Base-by-base conservation (phyloP, 2,329 filamentous ascomycete species). In the Arthroderma sp. region DNA sequence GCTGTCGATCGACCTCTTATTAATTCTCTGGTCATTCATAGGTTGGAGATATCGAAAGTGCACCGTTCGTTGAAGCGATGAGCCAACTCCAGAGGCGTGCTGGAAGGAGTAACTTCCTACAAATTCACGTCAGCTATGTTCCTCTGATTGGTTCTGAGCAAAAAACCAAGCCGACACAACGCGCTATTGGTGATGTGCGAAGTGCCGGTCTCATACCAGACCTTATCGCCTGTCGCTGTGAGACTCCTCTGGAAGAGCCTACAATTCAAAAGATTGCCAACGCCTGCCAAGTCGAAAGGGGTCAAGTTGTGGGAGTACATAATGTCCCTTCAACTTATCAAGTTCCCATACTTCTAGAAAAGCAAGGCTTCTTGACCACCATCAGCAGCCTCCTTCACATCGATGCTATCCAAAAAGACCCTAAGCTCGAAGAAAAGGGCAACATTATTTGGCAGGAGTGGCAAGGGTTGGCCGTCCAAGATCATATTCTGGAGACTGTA, bases 161-260 rank as follows among this genome's bases (percentile, higher is more conserved):
- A 65, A 96, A 96, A 77, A 96, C 88, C 6, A 96, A 96, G 69
- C 91, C 91, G 0, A 98, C 91, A 0, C 91, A 98, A 64, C 79
- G 86, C 56, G 86, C 89, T 28, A 86, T 96, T 56, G 82, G 82
- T 59, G 78, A 83, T 56, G 80, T 88, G 50, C 82, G 89, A 51
- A 88, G 83, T 59, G 82, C 84, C 51, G 87, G 87, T 59, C 66
- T 86, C 44, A 76, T 72, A 48, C 82, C 81, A 1, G 80, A 84
- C 55, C 59, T 91, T 61, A 91, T 96, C 66, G 91, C 89, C 9
- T 96, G 91, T 62, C 85, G 91, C 43, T 96, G 89, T 63, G 82
- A 89, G 57, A 73, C 74, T 43, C 75, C 81, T 8, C 76, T 96
- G 5, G 81, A 86, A 40, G 71, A 78, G 33, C 68, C 70, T 6